phyloP scores from a whole-genome alignment of 1,139 yeast species.

The Pichia sp. region DNA sequence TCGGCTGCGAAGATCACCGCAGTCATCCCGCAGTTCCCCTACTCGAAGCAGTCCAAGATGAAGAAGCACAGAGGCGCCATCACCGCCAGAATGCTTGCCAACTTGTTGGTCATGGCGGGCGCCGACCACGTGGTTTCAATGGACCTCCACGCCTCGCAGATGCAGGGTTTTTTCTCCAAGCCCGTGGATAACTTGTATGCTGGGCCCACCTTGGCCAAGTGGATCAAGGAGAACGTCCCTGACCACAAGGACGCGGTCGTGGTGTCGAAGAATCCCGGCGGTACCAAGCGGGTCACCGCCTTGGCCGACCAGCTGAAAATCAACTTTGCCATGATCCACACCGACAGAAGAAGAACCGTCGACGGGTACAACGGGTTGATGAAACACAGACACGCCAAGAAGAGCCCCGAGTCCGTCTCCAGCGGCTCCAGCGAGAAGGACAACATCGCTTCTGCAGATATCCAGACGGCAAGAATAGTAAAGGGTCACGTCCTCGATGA shows the following conservation, averaged over 20 bases:
- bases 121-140: slow-evolving; percentile 97
- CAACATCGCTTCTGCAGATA: slow-evolving; percentile 67
- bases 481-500: slow-evolving; percentile 97
- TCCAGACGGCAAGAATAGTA: slow-evolving; percentile 93
- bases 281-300: slow-evolving; percentile 95
- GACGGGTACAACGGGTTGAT: slow-evolving; percentile 48
- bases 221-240: slow-evolving; percentile 89
- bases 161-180: slow-evolving; percentile 97
- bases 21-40: slow-evolving; percentile 95
- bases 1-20: slow-evolving; percentile 96
- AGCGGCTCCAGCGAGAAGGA: slow-evolving; percentile 44
- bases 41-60: slow-evolving; percentile 96
- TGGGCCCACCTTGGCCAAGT: slow-evolving; percentile 92
- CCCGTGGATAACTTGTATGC: slow-evolving; percentile 97
- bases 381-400: slow-evolving; percentile 31
- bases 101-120: slow-evolving; percentile 93
- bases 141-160: slow-evolving; percentile 98
- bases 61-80: slow-evolving; percentile 98
- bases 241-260: slow-evolving; percentile 83
- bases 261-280: slow-evolving; percentile 97
- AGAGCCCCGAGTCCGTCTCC: not conserved
- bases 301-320: slow-evolving; percentile 92
- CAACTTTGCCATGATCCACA: slow-evolving; percentile 97
- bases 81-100: slow-evolving; percentile 98
- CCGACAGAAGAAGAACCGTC: slow-evolving; percentile 88